These are phyloP conservation scores for Centrapalus pauciflorus DNA, from an alignment of 129 eudicot species.

Conservation along the genomic window DNA sequence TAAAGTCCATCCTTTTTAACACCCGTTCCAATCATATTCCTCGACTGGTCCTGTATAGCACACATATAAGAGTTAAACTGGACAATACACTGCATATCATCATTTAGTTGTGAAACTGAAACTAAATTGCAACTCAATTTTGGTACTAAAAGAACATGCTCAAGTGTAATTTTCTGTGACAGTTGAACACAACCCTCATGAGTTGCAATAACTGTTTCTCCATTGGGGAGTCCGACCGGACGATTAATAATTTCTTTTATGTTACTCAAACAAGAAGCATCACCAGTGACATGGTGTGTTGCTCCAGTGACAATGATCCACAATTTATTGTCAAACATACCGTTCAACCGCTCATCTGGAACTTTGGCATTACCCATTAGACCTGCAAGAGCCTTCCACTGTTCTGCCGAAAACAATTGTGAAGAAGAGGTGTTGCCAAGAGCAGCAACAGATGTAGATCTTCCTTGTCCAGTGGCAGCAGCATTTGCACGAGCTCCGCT, in stretches of 20 bases:
- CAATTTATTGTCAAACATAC: too few species aligned
- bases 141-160: background rate
- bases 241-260: background rate
- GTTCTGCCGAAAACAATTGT: background rate
- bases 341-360: too few species aligned
- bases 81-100: background rate
- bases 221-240: background rate
- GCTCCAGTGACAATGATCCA: too few species aligned
- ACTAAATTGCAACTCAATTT: too few species aligned
- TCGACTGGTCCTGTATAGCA: background rate
- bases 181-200: background rate
- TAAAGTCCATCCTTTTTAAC: conserved; percentile 9
- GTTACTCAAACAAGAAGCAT: background rate
- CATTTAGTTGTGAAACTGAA: background rate
- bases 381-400: background rate
- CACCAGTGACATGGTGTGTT: too few species aligned
- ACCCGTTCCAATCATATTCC: background rate
- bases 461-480: background rate
- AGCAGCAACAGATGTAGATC: too few species aligned
- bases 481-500: background rate
- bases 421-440: too few species aligned
- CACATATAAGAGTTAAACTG: background rate
- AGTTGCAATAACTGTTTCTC: background rate
- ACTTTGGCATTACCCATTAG: background rate
- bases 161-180: background rate